A percentile compares a stretch with the other conserved stretches of the same genome.
Evolutionary conservation across 768 basidiomycete species (phyloP).

Genomic region (Leccinum variicolor): DNA sequence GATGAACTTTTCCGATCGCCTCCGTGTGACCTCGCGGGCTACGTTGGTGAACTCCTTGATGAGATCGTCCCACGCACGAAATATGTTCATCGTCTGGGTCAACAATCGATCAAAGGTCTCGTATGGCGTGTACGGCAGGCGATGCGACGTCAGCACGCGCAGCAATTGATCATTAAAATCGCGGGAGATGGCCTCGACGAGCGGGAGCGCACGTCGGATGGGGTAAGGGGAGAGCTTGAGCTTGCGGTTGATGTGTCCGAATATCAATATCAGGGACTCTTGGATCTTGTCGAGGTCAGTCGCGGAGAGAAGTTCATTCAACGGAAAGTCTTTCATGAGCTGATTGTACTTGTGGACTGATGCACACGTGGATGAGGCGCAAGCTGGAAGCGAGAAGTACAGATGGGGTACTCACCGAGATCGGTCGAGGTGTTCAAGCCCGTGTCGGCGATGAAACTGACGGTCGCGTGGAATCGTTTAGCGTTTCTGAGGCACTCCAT

Average conservation of each 20-base stretch:
- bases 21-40: constrained; percentile 88
- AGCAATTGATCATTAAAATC: constrained; percentile 97
- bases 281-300: constrained; percentile 96
- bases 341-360: constrained; percentile 97
- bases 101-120: constrained; percentile 90
- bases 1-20: constrained; percentile 89
- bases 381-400: not conserved
- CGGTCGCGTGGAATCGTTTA: constrained; percentile 94
- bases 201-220: constrained; percentile 90
- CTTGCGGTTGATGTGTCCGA: constrained; percentile 92
- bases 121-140: constrained; percentile 91
- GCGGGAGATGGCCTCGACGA: constrained; percentile 96
- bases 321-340: constrained; percentile 98
- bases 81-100: constrained; percentile 69
- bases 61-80: constrained; percentile 83
- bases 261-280: constrained; percentile 83
- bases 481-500: constrained; percentile 95
- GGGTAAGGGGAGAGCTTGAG: constrained; percentile 96
- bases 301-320: constrained; percentile 94
- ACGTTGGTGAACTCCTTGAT: constrained; percentile 93
- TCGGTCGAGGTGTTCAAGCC: constrained; percentile 94
- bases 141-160: constrained; percentile 85
- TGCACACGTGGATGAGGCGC: not conserved
- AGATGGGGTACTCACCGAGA: constrained; percentile 48
- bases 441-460: constrained; percentile 97